Evolutionary conservation across 2,329 filamentous ascomycete species (phyloP).

Genomic region (Endothia cerciana): DNA sequence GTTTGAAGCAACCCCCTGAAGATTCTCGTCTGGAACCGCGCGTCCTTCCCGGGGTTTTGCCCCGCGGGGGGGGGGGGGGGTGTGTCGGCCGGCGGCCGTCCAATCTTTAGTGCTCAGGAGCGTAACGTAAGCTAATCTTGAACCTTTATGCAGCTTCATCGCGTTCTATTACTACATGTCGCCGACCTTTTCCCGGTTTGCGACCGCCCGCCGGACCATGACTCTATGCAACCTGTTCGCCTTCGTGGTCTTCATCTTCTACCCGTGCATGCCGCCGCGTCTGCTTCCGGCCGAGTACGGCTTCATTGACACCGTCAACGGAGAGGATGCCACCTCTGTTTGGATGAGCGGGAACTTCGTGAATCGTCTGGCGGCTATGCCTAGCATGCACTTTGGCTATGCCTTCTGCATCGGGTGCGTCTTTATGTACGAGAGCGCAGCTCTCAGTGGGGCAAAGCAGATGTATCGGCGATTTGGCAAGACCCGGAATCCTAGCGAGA

Average conservation of each 20-base stretch:
- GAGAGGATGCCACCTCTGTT: conserved; percentile 54
- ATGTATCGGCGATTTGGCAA: conserved; percentile 28
- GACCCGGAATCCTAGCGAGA: conserved; percentile 25
- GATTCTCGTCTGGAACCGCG: neutral
- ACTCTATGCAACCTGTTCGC: conserved; percentile 60
- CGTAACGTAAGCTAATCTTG: conserved; percentile 6
- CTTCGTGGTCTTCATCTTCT: conserved; percentile 60
- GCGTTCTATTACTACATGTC: conserved; percentile 67
- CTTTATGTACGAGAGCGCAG: conserved; percentile 53
- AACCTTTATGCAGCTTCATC: conserved; percentile 53
- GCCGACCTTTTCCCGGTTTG: conserved; percentile 42
- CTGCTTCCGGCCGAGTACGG: conserved; percentile 55
- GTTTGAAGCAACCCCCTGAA: no score
- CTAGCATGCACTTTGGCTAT: conserved; percentile 61
- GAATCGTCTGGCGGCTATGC: conserved; percentile 62
- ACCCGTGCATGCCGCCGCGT: conserved; percentile 65
- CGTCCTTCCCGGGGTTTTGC: neutral
- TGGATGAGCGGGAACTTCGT: conserved; percentile 61
- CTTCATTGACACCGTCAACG: conserved; percentile 56
- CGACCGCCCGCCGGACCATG: conserved; percentile 44
- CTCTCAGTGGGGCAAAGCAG: conserved; percentile 25
- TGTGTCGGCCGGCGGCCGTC: no score
- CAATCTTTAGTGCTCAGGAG: neutral
- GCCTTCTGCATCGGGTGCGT: conserved; percentile 58
- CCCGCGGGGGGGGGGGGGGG: no score